Conservation (phyloP, 495 filamentous ascomycete species). For the Neurospora hispaniola region DNA sequence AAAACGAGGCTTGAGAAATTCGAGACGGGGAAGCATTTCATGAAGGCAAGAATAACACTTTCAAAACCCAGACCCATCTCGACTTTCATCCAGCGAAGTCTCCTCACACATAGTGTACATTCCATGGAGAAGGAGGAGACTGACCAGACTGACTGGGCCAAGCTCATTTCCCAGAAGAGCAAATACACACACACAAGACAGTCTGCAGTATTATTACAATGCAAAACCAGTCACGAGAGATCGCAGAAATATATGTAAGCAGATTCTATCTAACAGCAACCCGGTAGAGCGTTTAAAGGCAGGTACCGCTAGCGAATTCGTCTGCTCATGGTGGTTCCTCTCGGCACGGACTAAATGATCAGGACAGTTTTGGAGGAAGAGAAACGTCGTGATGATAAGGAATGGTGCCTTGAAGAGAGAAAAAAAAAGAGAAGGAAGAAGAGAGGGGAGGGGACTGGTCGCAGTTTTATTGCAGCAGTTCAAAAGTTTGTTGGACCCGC, state of each 20-base stretch:
- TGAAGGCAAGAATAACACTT: no score
- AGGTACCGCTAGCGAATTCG: conserved; percentile 45
- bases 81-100: no score
- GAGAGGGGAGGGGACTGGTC: conserved; percentile 1
- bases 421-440: conserved; percentile 11
- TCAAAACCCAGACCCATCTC: no score
- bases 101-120: no score
- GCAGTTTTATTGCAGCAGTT: not conserved
- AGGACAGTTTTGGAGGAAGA: conserved; percentile 30
- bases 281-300: conserved; percentile 25
- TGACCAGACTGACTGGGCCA: no score
- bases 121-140: no score
- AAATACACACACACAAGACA: no score
- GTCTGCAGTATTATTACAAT: no score
- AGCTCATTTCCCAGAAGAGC: no score
- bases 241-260: conserved; percentile 24
- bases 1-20: no score
- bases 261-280: conserved; percentile 45
- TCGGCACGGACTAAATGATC: conserved; percentile 43
- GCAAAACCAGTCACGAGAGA: no score
- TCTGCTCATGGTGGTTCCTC: conserved; percentile 28
- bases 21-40: no score
- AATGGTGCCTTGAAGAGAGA: conserved; percentile 32
- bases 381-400: conserved; percentile 43
- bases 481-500: not conserved